A percentile compares a stretch with the other conserved stretches of the same genome.
Conservation (phyloP, 345 rosid genomes). For the Jatropha curcas region DNA sequence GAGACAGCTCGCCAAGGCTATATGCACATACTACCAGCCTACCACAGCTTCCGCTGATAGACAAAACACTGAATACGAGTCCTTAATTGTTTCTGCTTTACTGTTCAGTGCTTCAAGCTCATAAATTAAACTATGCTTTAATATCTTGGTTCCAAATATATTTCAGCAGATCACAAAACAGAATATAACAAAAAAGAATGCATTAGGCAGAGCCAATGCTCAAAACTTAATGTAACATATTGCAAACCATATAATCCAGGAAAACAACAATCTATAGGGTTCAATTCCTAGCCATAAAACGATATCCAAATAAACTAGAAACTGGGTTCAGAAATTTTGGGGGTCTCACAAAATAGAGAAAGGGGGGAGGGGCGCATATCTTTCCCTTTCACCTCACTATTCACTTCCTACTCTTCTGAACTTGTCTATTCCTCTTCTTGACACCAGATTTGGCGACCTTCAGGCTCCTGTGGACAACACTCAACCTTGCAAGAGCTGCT, state of each 20-base stretch:
- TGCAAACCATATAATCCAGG: not conserved
- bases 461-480: constrained; percentile 72
- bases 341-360: not conserved
- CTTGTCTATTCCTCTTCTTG: constrained; percentile 92
- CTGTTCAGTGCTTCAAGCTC: too few species aligned
- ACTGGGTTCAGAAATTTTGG: not conserved
- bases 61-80: too few species aligned
- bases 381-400: constrained; percentile 1
- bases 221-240: not conserved
- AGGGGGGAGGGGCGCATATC: not conserved
- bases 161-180: not conserved
- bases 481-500: constrained; percentile 88
- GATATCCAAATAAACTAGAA: not conserved
- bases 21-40: too few species aligned
- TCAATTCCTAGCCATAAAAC: not conserved
- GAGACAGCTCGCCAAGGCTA: too few species aligned
- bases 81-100: too few species aligned
- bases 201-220: not conserved
- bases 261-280: not conserved
- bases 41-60: too few species aligned
- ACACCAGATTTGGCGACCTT: constrained; percentile 86
- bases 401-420: constrained; percentile 38
- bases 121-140: too few species aligned
- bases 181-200: not conserved
- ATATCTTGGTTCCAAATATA: too few species aligned